Base-by-base conservation (phyloP, 371 early-diverging fungal species). In the Syncephalastrum sp. region DNA sequence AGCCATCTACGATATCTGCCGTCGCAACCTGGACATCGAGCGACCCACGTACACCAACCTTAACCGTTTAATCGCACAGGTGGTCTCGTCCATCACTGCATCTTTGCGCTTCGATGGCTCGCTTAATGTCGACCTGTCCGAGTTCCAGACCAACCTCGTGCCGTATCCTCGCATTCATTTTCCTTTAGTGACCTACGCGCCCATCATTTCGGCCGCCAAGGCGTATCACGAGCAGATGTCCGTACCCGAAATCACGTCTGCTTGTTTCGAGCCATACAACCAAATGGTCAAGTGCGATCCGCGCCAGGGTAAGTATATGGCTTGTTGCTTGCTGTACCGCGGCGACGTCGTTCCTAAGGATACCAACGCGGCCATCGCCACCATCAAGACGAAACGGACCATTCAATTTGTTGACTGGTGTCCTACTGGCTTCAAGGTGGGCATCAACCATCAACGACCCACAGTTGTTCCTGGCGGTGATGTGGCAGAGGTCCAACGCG, bases 1-100 rank as follows among this genome's bases (percentile, higher is more conserved):
- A 68, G 94, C 94, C 50, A 77, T 98, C 84, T 99, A 99, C 81
- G 96, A 97, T 73, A 98, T 99, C 74, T 98, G 98, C 86, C 88
- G 91, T 67, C 89, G 91, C 72, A 97, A 96, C 85, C 81, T 99
- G 50, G 97, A 95, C 74, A 95, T 98, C 71, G 90, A 90, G 67
- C 90, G 96, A 54, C 99, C 99, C 58, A 89, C 91, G 48, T 98
- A 97, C 86, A 82, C 87, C 72, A 95, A 98, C 82, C 82, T 99
- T 52, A 99, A 99, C 87, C 84, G 97, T 64, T 81, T 98, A 59
- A 96, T 99, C 72, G 97, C 99, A 56, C 99, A 98, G 81, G 97
- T 98, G 49, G 97, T 98, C 51, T 97, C 98, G 53, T 97, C 98
- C 61, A 97, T 99, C 85, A 87, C 98, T 96, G 96, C 98, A 29